A percentile compares a stretch with the other conserved stretches of the same genome.
Conservation (phyloP, 495 filamentous ascomycete species). For the Chaetomium tenue region DNA sequence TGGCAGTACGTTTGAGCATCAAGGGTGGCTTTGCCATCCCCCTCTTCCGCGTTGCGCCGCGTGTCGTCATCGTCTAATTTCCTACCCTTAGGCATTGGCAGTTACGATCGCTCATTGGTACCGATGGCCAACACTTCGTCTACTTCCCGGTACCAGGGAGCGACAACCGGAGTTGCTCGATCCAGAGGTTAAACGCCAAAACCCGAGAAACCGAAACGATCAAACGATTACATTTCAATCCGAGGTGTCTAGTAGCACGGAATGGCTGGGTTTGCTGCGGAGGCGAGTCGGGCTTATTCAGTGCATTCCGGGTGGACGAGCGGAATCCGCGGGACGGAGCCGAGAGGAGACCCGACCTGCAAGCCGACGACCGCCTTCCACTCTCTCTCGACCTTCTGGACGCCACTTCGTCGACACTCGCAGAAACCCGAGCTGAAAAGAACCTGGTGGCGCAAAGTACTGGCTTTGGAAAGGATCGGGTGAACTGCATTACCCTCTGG, state of each 20-base stretch:
- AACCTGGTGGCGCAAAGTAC: conserved; percentile 39
- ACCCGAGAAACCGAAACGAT: conserved; percentile 72
- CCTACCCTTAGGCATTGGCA: conserved; percentile 73
- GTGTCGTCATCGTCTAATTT: conserved; percentile 17
- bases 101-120: conserved; percentile 85
- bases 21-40: neutral
- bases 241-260: conserved; percentile 77
- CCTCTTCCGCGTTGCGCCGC: conserved; percentile 10
- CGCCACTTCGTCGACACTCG: conserved; percentile 26
- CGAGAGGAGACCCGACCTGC: conserved; percentile 37
- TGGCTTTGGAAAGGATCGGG: conserved; percentile 48
- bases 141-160: conserved; percentile 71
- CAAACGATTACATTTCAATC: conserved; percentile 74
- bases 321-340: conserved; percentile 32
- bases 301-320: conserved; percentile 64
- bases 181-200: conserved; percentile 70
- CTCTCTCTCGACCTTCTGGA: conserved; percentile 50
- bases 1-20: conserved; percentile 57
- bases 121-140: conserved; percentile 68
- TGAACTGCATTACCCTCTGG: conserved; percentile 60
- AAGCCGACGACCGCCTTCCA: conserved; percentile 62
- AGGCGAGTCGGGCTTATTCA: conserved; percentile 81
- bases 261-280: conserved; percentile 89
- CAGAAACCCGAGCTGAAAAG: conserved; percentile 34
- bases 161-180: conserved; percentile 46